These are phyloP conservation scores for Caryopteris hybrid DNA, from an alignment of 305 asterid species.

Conservation along the genomic window DNA sequence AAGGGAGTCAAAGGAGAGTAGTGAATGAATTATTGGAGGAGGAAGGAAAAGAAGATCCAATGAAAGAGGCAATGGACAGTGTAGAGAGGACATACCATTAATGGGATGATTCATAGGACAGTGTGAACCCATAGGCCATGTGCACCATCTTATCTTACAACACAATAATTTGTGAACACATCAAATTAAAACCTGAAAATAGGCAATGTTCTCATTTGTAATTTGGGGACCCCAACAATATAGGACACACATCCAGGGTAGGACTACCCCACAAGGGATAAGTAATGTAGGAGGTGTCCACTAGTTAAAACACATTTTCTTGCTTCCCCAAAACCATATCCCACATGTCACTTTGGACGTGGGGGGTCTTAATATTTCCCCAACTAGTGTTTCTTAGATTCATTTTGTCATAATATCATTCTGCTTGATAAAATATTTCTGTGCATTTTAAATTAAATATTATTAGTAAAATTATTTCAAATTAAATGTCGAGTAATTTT, in stretches of 20 bases:
- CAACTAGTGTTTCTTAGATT: no score
- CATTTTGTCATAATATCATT: no score
- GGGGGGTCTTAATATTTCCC: not conserved
- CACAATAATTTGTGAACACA: constrained; percentile 21
- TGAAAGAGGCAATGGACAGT: not conserved
- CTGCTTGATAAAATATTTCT: no score
- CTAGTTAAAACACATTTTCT: constrained; percentile 20
- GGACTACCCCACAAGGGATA: constrained; percentile 7
- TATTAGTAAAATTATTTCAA: no score
- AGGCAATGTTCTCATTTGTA: constrained; percentile 14
- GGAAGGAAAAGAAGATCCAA: not conserved
- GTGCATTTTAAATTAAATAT: no score
- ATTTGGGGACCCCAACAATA: constrained; percentile 20
- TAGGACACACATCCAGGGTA: constrained; percentile 25
- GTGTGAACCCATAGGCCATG: constrained; percentile 32
- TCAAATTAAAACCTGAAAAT: constrained; percentile 20
- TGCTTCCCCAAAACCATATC: constrained; percentile 30
- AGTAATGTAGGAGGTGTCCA: constrained; percentile 11
- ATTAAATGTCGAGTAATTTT: no score
- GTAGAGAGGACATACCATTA: constrained; percentile 13
- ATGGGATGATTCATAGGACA: constrained; percentile 20
- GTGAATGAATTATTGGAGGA: not conserved
- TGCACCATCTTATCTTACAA: constrained; percentile 28
- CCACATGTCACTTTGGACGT: constrained; percentile 34
- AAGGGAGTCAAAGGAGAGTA: not conserved